phyloP scores from a whole-genome alignment of 2,329 filamentous ascomycete genomes.

The Colletotrichum echinochloae region DNA sequence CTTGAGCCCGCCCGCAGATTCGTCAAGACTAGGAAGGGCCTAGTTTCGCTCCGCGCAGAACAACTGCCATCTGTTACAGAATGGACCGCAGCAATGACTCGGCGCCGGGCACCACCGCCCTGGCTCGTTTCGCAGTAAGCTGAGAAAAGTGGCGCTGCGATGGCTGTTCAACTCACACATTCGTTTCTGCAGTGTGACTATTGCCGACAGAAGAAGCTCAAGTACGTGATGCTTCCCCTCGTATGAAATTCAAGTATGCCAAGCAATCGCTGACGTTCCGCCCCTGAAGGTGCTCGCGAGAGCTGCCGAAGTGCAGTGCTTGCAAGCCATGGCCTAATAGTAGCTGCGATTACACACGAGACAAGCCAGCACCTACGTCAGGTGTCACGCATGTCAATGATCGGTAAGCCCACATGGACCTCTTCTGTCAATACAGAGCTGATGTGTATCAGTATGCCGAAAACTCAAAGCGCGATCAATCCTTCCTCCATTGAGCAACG shows the following conservation, averaged over 20 bases:
- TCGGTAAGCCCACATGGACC: not conserved
- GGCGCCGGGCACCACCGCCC: not conserved
- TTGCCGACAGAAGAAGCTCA: slow-evolving; percentile 29
- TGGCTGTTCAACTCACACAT: not conserved
- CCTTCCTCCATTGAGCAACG: not conserved
- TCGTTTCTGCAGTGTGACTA: slow-evolving; percentile 6
- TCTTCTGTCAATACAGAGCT: not conserved
- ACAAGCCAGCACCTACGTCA: not conserved
- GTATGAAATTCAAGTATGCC: not conserved
- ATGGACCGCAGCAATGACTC: not conserved
- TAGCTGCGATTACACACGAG: slow-evolving; percentile 17
- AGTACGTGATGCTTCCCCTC: not conserved
- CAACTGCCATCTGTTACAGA: not conserved
- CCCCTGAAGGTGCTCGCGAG: slow-evolving; percentile 18
- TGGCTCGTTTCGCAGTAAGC: slow-evolving; percentile 26
- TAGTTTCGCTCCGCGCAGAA: not conserved
- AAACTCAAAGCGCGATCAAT: not conserved
- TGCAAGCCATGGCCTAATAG: slow-evolving; percentile 23
- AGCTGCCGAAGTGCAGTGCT: slow-evolving; percentile 28
- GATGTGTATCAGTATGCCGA: not conserved
- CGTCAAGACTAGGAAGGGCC: not conserved
- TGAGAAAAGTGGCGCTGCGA: not conserved
- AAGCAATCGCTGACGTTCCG: not conserved
- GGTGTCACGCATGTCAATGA: not conserved
- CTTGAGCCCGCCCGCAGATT: too few species aligned